Conservation (phyloP, 1,284 basidiomycete species). For the Irpex lacteus region DNA sequence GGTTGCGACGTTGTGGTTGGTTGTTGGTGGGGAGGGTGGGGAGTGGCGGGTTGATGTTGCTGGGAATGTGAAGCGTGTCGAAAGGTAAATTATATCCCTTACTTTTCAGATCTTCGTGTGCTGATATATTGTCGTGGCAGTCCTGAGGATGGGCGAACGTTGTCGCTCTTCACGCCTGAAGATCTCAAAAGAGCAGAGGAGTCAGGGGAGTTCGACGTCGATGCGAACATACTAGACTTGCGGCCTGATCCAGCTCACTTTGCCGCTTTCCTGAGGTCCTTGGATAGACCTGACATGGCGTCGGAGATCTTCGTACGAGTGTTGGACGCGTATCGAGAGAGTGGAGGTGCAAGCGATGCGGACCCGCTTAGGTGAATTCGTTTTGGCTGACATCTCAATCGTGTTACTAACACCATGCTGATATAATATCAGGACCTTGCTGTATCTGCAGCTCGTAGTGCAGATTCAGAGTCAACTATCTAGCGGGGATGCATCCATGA, state of each 20-base stretch:
- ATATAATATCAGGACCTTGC: conserved; percentile 39
- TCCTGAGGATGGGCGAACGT: conserved; percentile 5
- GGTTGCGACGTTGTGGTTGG: conserved; percentile 54
- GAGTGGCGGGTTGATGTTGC: conserved; percentile 56
- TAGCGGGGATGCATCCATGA: conserved; percentile 48
- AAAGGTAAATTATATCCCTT: conserved; percentile 33
- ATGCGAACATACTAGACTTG: conserved; percentile 61
- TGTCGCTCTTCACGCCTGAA: conserved; percentile 51
- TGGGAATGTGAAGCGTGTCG: conserved; percentile 43
- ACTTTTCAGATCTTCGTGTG: background rate
- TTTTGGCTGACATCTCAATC: background rate
- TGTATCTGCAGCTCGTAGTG: conserved; percentile 75
- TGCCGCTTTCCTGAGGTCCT: conserved; percentile 57
- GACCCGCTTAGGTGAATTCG: conserved; percentile 53
- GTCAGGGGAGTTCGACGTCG: conserved; percentile 43
- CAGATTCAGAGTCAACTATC: conserved; percentile 74
- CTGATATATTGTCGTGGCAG: background rate
- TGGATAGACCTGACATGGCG: conserved; percentile 67
- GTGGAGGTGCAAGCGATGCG: conserved; percentile 38
- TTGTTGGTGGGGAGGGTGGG: conserved; percentile 52
- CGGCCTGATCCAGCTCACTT: conserved; percentile 73
- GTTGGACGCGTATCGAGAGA: conserved; percentile 66
- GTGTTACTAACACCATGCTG: background rate
- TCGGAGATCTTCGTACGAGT: conserved; percentile 72
- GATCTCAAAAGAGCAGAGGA: conserved; percentile 40